Base-by-base conservation (phyloP, 2,329 filamentous ascomycete species). In the Dactylonectria estremocensis region DNA sequence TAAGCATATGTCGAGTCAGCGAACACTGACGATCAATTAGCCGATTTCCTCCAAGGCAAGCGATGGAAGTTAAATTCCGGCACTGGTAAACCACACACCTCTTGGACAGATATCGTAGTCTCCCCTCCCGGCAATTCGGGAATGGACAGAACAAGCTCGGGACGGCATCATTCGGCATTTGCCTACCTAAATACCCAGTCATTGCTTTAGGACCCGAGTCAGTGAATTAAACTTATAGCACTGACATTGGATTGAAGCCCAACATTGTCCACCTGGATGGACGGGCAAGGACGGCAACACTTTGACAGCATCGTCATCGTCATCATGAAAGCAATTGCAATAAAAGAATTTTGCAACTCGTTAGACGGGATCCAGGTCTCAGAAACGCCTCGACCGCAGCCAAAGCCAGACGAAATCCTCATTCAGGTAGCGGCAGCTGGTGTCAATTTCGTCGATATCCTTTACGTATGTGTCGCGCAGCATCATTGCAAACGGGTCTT, bases 371-470 rank as follows among this genome's bases (percentile, higher is more conserved):
- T 80, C 11, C 54, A 56, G 3, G 72, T 77, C 22, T 76, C 76
- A 3, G 67, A 76, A 5, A 61, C 77, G 22, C 69, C 77, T 0
- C 20, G 31, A 11, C 76, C 76, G 2, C 45, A 52, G 18, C 64
- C 68, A 6, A 60, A 48, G n/a, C 14, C 53, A 13, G 62, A 74
- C 54, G 68, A 75, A 14, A 64, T 77, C 9, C 72, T 79, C 57
- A 69, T 80, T 60, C 72, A 75, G 64, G 84, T 90, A 58, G 85
- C 85, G 2, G 87, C 88, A 65, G 85, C 86, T 61, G 87, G 87
- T 4, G 80, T 89, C 22, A 90, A 90, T 61, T 89, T 89, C 73
- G 88, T 90, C 54, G 89, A 91, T 72, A 84, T 88, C 9, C 83
- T 91, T 53, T 90, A 90, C 74, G 81, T 82, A 69, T 22, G 77